Evolutionary conservation across 2,329 filamentous ascomycete genomes (phyloP).

Genomic region (Penicillium sp.): DNA sequence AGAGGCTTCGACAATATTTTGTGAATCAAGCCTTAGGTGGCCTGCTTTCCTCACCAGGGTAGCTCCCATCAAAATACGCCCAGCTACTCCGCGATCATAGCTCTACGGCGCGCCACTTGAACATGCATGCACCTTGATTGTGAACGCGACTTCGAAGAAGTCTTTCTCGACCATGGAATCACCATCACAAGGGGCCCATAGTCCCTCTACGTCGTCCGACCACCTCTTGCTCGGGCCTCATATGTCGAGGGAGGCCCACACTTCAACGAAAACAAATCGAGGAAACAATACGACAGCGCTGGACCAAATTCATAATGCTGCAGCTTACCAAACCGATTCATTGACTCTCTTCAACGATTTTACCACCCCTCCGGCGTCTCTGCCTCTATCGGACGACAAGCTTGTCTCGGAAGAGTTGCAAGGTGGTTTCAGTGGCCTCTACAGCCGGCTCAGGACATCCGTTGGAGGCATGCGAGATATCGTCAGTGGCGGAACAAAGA

Average conservation of each 20-base stretch:
- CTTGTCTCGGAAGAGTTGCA: constrained; percentile 68
- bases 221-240: constrained; percentile 42
- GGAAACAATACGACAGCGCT: constrained; percentile 71
- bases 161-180: constrained; percentile 28
- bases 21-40: no score
- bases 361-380: constrained; percentile 57
- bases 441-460: constrained; percentile 75
- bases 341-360: constrained; percentile 95
- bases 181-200: constrained; percentile 33
- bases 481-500: constrained; percentile 31
- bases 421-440: constrained; percentile 81
- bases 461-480: constrained; percentile 64
- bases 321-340: constrained; percentile 75
- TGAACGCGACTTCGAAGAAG: constrained; percentile 6
- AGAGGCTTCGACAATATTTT: no score
- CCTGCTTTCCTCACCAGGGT: no score
- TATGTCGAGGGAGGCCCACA: constrained; percentile 47
- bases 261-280: constrained; percentile 54
- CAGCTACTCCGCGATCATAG: no score
- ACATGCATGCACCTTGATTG: constrained; percentile 12
- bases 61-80: no score
- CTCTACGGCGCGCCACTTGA: neutral
- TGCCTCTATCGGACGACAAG: constrained; percentile 60
- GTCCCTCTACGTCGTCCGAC: constrained; percentile 41
- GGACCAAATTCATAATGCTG: constrained; percentile 79